phyloP scores from a whole-genome alignment of 2,329 filamentous ascomycete species.

The Alternaria incomplexa region DNA sequence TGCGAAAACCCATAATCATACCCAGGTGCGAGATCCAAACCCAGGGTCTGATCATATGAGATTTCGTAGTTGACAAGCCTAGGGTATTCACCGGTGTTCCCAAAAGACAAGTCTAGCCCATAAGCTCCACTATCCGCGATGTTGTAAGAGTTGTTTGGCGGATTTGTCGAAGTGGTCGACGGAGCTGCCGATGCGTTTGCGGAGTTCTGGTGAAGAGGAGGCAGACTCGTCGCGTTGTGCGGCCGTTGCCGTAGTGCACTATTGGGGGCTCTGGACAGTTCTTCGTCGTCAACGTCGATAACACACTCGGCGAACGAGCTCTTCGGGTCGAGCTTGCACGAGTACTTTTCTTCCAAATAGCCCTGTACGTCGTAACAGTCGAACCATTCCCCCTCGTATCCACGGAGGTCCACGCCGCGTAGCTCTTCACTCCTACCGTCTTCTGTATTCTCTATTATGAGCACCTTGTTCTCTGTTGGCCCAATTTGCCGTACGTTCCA shows the following conservation, averaged over 20 bases:
- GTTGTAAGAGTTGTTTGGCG: constrained; percentile 3
- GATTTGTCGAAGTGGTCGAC: background rate
- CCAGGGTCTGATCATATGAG: constrained; percentile 40
- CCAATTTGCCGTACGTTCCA: constrained; percentile 45
- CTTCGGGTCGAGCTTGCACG: constrained; percentile 66
- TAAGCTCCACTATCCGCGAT: constrained; percentile 18
- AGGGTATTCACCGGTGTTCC: constrained; percentile 11
- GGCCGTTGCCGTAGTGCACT: background rate
- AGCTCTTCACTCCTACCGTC: constrained; percentile 30
- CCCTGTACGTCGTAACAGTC: constrained; percentile 78
- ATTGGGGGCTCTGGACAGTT: background rate
- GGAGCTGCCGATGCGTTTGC: background rate
- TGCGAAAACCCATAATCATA: constrained; percentile 28
- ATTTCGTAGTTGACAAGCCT: constrained; percentile 24
- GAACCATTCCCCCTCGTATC: constrained; percentile 76
- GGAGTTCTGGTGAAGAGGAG: constrained; percentile 6
- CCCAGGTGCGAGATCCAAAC: constrained; percentile 41
- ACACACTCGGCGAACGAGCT: constrained; percentile 64
- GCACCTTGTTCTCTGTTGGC: constrained; percentile 38
- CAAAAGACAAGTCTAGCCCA: constrained; percentile 32
- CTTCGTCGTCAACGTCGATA: constrained; percentile 34
- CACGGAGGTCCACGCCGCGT: constrained; percentile 59
- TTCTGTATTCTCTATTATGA: constrained; percentile 18
- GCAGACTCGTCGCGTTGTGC: background rate
- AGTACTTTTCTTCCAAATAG: constrained; percentile 67